Evolutionary conservation across 768 basidiomycete genomes (phyloP).

Genomic region (Trametes punicea): DNA sequence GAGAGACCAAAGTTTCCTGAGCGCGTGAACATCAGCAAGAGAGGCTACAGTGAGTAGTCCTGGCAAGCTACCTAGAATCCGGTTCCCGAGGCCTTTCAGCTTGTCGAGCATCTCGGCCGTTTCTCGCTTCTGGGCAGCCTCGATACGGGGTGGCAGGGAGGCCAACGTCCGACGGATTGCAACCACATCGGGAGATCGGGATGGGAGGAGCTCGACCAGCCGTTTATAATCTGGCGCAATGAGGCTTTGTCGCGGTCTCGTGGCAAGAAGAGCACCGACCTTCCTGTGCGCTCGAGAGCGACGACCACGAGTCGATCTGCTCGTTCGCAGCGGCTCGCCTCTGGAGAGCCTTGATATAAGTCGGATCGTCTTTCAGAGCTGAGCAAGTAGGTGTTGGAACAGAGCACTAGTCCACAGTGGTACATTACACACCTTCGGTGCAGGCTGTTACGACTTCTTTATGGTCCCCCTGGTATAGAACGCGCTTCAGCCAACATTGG

Average conservation of each 20-base stretch:
- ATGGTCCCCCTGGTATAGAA: slow-evolving; percentile 59
- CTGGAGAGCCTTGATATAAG: slow-evolving; percentile 84
- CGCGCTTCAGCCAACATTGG: background rate
- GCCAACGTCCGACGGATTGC: slow-evolving; percentile 49
- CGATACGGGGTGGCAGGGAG: slow-evolving; percentile 62
- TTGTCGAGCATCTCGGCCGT: slow-evolving; percentile 91
- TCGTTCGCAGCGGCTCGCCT: slow-evolving; percentile 88
- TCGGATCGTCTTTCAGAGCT: slow-evolving; percentile 86
- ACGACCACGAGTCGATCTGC: slow-evolving; percentile 75
- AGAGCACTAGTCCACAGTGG: slow-evolving; percentile 2
- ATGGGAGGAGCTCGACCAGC: slow-evolving; percentile 62
- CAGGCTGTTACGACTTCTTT: slow-evolving; percentile 80
- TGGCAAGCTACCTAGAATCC: slow-evolving; percentile 65
- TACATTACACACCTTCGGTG: slow-evolving; percentile 75
- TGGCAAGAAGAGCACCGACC: slow-evolving; percentile 42
- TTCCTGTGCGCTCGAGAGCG: slow-evolving; percentile 78
- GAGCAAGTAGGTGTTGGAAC: too few relatives aligned
- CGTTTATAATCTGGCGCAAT: slow-evolving; percentile 63
- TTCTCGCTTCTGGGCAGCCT: slow-evolving; percentile 79
- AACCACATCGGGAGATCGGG: slow-evolving; percentile 46
- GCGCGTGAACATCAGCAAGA: background rate
- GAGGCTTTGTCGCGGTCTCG: background rate
- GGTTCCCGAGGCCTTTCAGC: slow-evolving; percentile 90
- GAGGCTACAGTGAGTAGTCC: background rate
- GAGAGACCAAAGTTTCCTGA: slow-evolving; percentile 90